These are phyloP conservation scores for Psophocarpus tetragonolobus DNA, from an alignment of 306 rosid species.

Conservation along the genomic window DNA sequence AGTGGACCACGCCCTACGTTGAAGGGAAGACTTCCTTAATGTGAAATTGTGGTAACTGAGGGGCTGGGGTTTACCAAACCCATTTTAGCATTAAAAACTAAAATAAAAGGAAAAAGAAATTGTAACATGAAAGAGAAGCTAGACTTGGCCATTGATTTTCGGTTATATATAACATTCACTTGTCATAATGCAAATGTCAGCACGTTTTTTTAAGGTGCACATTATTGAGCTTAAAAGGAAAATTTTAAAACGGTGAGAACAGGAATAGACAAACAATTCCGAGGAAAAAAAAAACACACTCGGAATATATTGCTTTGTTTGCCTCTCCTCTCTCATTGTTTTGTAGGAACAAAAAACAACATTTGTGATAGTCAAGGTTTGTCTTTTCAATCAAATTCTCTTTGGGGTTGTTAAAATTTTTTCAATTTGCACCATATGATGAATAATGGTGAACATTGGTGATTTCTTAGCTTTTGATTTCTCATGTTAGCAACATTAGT, in stretches of 20 bases:
- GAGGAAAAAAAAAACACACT: background rate
- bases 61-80: slow-evolving; percentile 32
- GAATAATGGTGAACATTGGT: slow-evolving; percentile 5
- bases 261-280: background rate
- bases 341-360: background rate
- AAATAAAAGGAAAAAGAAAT: background rate
- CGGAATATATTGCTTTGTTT: background rate
- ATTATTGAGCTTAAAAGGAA: slow-evolving; percentile 25
- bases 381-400: slow-evolving; percentile 10
- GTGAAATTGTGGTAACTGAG: slow-evolving; percentile 33
- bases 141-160: slow-evolving; percentile 14
- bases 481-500: slow-evolving; percentile 2
- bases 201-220: slow-evolving; percentile 24
- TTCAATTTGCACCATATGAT: background rate
- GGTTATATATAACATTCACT: slow-evolving; percentile 39
- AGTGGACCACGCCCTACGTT: slow-evolving; percentile 31
- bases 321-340: slow-evolving; percentile 33
- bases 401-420: background rate
- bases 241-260: background rate
- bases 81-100: background rate
- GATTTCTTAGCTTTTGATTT: too few relatives aligned
- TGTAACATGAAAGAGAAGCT: slow-evolving; percentile 34
- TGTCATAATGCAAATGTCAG: slow-evolving; percentile 26
- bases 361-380: slow-evolving; percentile 20
- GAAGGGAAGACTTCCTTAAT: slow-evolving; percentile 36